Evolutionary conservation across 768 basidiomycete genomes (phyloP), one percentile per base, ranked within the genome.

Genomic region (Pholiota microspora): DNA sequence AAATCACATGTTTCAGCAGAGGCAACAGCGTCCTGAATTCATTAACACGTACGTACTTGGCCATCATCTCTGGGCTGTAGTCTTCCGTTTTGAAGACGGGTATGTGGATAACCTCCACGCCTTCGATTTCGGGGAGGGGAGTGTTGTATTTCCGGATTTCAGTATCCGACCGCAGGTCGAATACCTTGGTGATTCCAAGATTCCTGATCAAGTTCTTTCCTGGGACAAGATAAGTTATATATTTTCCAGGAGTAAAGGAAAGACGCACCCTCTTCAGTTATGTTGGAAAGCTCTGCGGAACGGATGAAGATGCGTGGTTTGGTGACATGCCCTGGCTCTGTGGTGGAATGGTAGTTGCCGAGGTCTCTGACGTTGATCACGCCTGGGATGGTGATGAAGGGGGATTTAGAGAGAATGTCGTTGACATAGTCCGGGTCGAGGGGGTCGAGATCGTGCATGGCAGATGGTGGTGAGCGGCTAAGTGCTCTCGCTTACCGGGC

Each of bases 51-150:
- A 84, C 88, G 72, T 72, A 91, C 89, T 82, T 87, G 62, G 90
- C 86, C 82, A 92, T 87, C 71, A 78, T 82, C 69, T 91, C 86
- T 18, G 89, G 89, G 65, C 88, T 90, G 67, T 92, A 92, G 65
- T 92, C 90, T 65, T 85, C 85, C 44, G 73, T 82, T 61, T 78
- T 72, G 59, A 83, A 83, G n/a, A 92, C 86, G 0, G 90, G 89
- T 12, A 74, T 71, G 51, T 79, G 84, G 13, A 83, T 44, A 49
- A 90, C 67, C 32, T 82, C 75, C 21, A 91, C 76, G 5, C 83
- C 86, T 24, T 83, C 79, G 54, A 92, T 84, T 12, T 65, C 58
- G 44, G 89, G 89, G 49, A 80, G 71, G 9, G 87, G 86, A 3
- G 81, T 67, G 49, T 83, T 78, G 69, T 88, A 92, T 68, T 89